A percentile compares a stretch with the other conserved stretches of the same genome.
Evolutionary conservation across 306 rosid genomes (phyloP).

Genomic region (Trichosanthes cucumerina): DNA sequence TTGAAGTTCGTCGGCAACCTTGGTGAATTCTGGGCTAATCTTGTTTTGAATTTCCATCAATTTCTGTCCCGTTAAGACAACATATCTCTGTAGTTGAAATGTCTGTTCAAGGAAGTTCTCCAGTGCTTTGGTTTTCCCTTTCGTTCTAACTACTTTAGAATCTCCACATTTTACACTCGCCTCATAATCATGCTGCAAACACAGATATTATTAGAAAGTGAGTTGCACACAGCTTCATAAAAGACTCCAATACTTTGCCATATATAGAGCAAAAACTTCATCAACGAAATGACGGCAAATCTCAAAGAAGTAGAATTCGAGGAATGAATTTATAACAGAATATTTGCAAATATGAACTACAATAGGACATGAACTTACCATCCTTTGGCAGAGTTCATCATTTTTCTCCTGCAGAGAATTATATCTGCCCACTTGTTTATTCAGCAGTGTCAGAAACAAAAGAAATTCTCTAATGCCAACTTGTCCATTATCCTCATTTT

Average conservation of each 20-base stretch:
- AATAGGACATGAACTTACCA: conserved; percentile 37
- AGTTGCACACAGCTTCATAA: background rate
- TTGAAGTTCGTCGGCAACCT: conserved; percentile 53
- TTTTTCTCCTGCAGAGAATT: conserved; percentile 71
- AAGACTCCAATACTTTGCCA: background rate
- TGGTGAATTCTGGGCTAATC: conserved; percentile 47
- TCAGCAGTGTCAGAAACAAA: conserved; percentile 42
- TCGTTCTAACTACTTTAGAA: conserved; percentile 38
- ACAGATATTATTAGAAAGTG: conserved; percentile 10
- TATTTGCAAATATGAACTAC: background rate
- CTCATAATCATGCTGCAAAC: conserved; percentile 60
- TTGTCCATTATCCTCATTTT: conserved; percentile 31
- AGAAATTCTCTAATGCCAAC: conserved; percentile 38
- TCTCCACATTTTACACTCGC: conserved; percentile 38
- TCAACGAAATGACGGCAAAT: too few species aligned
- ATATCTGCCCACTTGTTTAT: conserved; percentile 72
- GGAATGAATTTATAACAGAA: background rate
- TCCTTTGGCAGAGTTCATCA: conserved; percentile 73
- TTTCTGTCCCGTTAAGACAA: conserved; percentile 84
- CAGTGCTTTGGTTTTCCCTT: conserved; percentile 52
- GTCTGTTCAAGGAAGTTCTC: conserved; percentile 75
- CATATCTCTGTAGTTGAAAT: conserved; percentile 80
- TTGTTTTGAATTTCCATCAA: conserved; percentile 58
- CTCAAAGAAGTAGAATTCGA: background rate
- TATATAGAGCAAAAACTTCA: background rate